Evolutionary conservation across 148 eudicot genomes (phyloP), one percentile per base, ranked within the genome.

Genomic region (Drosera capensis): DNA sequence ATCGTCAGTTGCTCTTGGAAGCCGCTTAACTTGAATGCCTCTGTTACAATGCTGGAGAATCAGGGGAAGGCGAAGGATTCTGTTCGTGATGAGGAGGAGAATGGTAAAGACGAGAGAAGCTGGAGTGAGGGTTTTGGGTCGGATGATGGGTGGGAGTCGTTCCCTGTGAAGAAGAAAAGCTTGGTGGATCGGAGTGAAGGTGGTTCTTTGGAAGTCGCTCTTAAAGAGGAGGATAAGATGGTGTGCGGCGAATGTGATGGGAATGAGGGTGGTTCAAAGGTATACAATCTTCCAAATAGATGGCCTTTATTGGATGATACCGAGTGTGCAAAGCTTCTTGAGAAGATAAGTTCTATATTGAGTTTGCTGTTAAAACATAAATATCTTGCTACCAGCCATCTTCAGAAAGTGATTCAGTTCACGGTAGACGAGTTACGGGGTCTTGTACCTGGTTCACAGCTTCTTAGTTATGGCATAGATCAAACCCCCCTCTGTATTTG

Each of bases 401-500:
- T 90, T 28, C 68, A 63, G 31, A 75, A 73, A 62, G 75, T 85
- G 41, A 63, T 80, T 40, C 76, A 71, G 17, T 75, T 61, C 60
- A 69, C 95, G 22, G 64, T 76, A 49, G 80, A 75, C 42, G 93
- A 90, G 63, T 51, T 90, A 38, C 85, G 76, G 47, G 62, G 68
- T 19, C 66, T 79, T 54, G 77, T 68, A 52, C 74, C 65, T 70
- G 79, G 80, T 68, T 74, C 88, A 26, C 74, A 66, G 60, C 79
- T 81, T 65, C 70, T 85, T n/a, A 67, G 59, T 51, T 75, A 55
- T 23, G 77, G 75, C 25, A 42, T 81, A 46, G 94, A 78, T 44
- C 77, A 78, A 60, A 59, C 82, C 24, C 99, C 95, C 21, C 2
- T 66, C 21, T 81, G 95, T 57, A 90, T 90, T 37, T 85, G 95